Conservation (phyloP, 495 filamentous ascomycete genomes). For the Penicillium lividum region DNA sequence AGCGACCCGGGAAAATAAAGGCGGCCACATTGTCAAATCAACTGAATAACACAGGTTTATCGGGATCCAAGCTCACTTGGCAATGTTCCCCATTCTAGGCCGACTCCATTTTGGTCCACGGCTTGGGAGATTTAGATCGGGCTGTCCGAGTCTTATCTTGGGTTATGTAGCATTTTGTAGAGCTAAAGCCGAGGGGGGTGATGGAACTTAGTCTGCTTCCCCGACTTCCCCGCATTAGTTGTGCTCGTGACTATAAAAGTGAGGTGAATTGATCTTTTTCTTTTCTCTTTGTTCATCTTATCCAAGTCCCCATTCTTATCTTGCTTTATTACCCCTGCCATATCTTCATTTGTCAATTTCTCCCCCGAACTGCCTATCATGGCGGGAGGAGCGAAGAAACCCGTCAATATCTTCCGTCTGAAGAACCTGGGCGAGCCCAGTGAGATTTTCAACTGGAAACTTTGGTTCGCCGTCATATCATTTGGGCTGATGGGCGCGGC, state of each 20-base stretch:
- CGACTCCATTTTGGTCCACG: slow-evolving; percentile 10
- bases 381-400: slow-evolving; percentile 64
- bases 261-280: background rate
- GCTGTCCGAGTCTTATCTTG: slow-evolving; percentile 8
- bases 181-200: background rate
- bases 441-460: slow-evolving; percentile 61
- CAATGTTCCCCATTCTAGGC: slow-evolving; percentile 20
- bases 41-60: background rate
- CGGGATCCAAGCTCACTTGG: slow-evolving; percentile 33
- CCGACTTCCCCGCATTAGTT: background rate
- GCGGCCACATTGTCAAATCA: slow-evolving; percentile 25
- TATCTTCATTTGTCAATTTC: background rate
- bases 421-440: slow-evolving; percentile 55
- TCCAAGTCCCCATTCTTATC: background rate
- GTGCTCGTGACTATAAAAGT: slow-evolving; percentile 14
- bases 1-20: background rate
- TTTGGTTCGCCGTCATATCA: slow-evolving; percentile 66
- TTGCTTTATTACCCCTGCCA: too few relatives aligned
- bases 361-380: slow-evolving; percentile 34
- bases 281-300: background rate
- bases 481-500: slow-evolving; percentile 72
- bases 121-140: slow-evolving; percentile 3
- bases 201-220: background rate
- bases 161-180: background rate
- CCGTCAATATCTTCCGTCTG: slow-evolving; percentile 66